These are phyloP conservation scores for Symbiotaphrina buchneri DNA, from an alignment of 495 filamentous ascomycete species.

Conservation along the genomic window DNA sequence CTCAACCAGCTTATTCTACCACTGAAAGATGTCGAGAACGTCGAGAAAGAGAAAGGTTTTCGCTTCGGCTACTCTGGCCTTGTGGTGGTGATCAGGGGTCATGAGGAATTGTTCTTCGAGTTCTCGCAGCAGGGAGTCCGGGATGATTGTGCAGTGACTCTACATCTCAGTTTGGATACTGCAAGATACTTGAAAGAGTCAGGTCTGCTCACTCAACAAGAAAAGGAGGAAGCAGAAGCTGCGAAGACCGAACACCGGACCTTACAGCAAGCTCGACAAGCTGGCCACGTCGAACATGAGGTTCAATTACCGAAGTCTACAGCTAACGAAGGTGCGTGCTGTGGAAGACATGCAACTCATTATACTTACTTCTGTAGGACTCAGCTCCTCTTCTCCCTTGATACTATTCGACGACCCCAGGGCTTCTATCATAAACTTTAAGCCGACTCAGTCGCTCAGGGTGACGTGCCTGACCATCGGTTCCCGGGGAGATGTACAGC, in stretches of 20 bases:
- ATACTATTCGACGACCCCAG: slow-evolving; percentile 83
- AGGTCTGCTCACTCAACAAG: slow-evolving; percentile 40
- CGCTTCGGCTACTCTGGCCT: slow-evolving; percentile 80
- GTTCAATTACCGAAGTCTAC: slow-evolving; percentile 29
- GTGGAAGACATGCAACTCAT: not conserved
- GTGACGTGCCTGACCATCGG: slow-evolving; percentile 93
- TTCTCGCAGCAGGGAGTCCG: slow-evolving; percentile 54
- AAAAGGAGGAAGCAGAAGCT: slow-evolving; percentile 46
- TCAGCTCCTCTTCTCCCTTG: slow-evolving; percentile 20
- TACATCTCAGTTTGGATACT: slow-evolving; percentile 54
- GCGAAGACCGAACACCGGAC: slow-evolving; percentile 68
- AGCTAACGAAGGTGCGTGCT: slow-evolving; percentile 11
- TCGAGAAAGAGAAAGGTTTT: slow-evolving; percentile 88
- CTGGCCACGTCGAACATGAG: slow-evolving; percentile 33
- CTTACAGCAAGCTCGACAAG: slow-evolving; percentile 53
- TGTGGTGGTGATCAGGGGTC: slow-evolving; percentile 75
- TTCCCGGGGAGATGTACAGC: slow-evolving; percentile 88
- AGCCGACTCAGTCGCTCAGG: slow-evolving; percentile 57
- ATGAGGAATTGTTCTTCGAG: slow-evolving; percentile 95
- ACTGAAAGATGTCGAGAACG: slow-evolving; percentile 79
- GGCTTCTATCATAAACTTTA: slow-evolving; percentile 88
- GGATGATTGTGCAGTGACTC: slow-evolving; percentile 71
- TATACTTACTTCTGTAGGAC: not conserved
- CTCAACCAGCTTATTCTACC: slow-evolving; percentile 72
- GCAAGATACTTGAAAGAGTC: slow-evolving; percentile 52